Evolutionary conservation across 2,329 filamentous ascomycete genomes (phyloP), one percentile per base, ranked within the genome.

Genomic region (Moelleriella libera): DNA sequence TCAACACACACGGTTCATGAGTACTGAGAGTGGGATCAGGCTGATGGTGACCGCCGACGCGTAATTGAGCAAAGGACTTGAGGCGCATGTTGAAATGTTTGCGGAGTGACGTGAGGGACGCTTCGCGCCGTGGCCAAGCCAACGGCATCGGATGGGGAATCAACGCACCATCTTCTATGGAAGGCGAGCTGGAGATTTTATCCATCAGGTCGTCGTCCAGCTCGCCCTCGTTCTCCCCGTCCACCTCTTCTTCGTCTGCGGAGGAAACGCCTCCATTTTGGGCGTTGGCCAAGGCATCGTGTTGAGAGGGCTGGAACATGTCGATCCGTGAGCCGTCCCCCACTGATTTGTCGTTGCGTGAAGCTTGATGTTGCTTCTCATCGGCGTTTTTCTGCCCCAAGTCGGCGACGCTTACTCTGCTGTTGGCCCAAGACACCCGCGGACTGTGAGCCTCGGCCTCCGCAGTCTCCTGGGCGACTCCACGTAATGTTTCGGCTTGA

Each of bases 111-210:
- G 58, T 61, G 45, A 70, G 61, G 54, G 68, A 70, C 52, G 67
- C 68, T 53, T 67, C 60, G 58, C 67, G 67, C 54, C 60, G 63
- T 48, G 69, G 70, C 69, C 67, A 69, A 51, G 58, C 58, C 54
- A 51, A 59, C 46, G 63, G 60, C 55, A 65, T 59, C 51, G 55
- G 50, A 55, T 57, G 54, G 45, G 60, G 61, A 68, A 65, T 67
- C 69, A 72, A 92, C 88, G 76, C 82, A 98, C 90, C 90, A 83
- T 97, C 90, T 74, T 94, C 88, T 67, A 98, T 98, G 58, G 90
- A 97, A 62, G 92, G 92, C 58, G 90, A 97, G 67, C 89, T 97
- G 59, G 90, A 97, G 55, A 98, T 96, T 67, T 92, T 92, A 71
- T 97, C 92, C 85, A 94, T 88, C 81, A 95, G 82, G 65, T 97